Percentiles rank a stretch among this genome's conserved stretches.
phyloP scores from a whole-genome alignment of 2,329 filamentous ascomycete genomes.

The Beauveria varroae region DNA sequence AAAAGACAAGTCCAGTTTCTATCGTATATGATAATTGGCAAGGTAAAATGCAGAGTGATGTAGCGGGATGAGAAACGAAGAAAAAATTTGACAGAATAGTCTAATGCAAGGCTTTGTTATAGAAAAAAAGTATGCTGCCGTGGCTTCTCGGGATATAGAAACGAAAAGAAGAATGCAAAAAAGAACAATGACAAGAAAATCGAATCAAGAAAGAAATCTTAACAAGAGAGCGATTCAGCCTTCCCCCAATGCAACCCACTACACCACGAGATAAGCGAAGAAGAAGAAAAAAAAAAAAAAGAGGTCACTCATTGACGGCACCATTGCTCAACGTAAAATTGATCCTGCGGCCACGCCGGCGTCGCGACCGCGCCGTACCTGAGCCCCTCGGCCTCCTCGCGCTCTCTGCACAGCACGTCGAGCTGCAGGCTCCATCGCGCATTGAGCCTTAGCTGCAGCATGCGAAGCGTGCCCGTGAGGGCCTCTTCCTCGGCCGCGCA shows the following conservation, averaged over 20 bases:
- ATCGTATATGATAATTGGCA: too few species aligned
- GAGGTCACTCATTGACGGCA: too few species aligned
- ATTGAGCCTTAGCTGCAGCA: conserved; percentile 36
- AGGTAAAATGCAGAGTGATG: too few species aligned
- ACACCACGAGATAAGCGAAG: neutral
- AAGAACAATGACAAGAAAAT: neutral
- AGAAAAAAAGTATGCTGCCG: neutral
- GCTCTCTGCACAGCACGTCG: conserved; percentile 45
- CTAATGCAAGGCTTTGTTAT: neutral
- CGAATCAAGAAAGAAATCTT: too few species aligned
- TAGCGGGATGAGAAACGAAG: too few species aligned
- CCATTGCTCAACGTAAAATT: neutral
- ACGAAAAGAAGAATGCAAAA: neutral
- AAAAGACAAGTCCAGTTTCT: too few species aligned
- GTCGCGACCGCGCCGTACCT: conserved; percentile 31
- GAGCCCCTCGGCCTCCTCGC: conserved; percentile 37
- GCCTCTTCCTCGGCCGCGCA: conserved; percentile 44
- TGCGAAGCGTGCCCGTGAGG: conserved; percentile 36
- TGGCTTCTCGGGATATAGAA: neutral
- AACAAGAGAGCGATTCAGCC: neutral
- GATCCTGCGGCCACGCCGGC: conserved; percentile 25
- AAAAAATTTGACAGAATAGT: neutral
- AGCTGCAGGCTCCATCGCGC: conserved; percentile 46
- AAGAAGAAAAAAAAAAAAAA: neutral
- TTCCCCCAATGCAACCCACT: too few species aligned